Conservation (phyloP, 768 basidiomycete genomes). For the Boletus huronensis region DNA sequence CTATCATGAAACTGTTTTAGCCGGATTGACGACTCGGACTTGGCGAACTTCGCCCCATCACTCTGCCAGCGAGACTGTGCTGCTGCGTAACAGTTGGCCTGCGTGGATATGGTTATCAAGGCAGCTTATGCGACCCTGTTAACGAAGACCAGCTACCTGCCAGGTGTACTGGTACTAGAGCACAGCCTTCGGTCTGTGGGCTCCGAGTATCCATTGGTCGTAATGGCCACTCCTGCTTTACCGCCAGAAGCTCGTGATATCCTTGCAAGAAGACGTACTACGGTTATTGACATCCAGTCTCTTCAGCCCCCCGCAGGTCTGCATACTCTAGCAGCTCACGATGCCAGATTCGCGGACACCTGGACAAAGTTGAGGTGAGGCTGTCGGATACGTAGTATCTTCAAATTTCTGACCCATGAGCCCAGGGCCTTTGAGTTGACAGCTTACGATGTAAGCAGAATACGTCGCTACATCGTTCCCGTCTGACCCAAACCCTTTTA, state of each 20-base stretch:
- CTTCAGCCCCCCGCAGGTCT: slow-evolving; percentile 49
- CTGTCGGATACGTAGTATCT: slow-evolving; percentile 14
- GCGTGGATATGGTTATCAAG: slow-evolving; percentile 32
- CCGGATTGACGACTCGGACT: background rate
- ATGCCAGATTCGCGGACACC: slow-evolving; percentile 55
- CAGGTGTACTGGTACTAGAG: slow-evolving; percentile 55
- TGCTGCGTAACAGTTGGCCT: background rate
- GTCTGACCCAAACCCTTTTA: slow-evolving; percentile 1
- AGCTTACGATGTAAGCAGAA: slow-evolving; percentile 57
- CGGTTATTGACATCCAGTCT: slow-evolving; percentile 53
- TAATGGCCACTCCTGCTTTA: slow-evolving; percentile 66
- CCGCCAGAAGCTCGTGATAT: slow-evolving; percentile 46
- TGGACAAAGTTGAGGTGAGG: slow-evolving; percentile 59
- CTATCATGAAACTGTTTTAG: background rate
- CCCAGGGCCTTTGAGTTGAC: slow-evolving; percentile 57
- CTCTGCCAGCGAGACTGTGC: no score
- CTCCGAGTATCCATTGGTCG: slow-evolving; percentile 73
- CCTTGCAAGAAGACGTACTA: slow-evolving; percentile 53
- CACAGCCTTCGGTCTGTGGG: slow-evolving; percentile 48
- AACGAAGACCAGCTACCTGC: slow-evolving; percentile 59
- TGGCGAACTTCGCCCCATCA: background rate
- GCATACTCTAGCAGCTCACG: slow-evolving; percentile 34
- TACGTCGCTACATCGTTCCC: background rate
- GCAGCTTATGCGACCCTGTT: slow-evolving; percentile 76
- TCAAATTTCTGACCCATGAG: slow-evolving; percentile 11